Percentiles rank a stretch among this genome's conserved stretches.
phyloP scores from a whole-genome alignment of 2,329 filamentous ascomycete genomes.

The Aspergillus oerlinghausenensis region DNA sequence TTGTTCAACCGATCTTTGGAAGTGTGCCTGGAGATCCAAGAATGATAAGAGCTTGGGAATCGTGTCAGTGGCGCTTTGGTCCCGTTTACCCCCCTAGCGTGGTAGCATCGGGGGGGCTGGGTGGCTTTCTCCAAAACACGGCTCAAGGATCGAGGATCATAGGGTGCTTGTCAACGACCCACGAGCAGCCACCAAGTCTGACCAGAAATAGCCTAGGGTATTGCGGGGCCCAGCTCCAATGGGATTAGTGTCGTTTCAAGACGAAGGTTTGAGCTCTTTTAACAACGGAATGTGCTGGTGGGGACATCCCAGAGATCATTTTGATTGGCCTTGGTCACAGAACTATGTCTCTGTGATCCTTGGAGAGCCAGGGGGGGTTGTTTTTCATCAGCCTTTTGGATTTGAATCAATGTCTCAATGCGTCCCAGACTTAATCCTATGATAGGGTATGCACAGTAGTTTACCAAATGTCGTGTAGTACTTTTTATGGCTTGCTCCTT shows the following conservation, averaged over 20 bases:
- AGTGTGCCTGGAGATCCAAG: neutral
- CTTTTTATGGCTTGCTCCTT: neutral
- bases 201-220: slow-evolving; percentile 1
- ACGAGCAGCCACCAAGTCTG: slow-evolving; percentile 9
- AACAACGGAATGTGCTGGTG: neutral
- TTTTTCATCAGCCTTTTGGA: neutral
- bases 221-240: slow-evolving; percentile 7
- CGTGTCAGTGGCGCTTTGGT: neutral
- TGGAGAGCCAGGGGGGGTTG: neutral
- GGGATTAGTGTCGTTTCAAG: slow-evolving; percentile 16
- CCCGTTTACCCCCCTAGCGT: no score
- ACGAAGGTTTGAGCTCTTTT: slow-evolving; percentile 8
- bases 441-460: neutral
- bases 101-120: neutral
- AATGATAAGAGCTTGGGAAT: neutral
- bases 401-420: neutral
- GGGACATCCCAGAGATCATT: neutral
- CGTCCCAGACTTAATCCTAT: no score
- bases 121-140: neutral
- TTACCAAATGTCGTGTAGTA: neutral
- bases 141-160: slow-evolving; percentile 7
- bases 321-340: neutral
- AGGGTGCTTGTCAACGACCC: slow-evolving; percentile 10
- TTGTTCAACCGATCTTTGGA: neutral
- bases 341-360: neutral